These are phyloP conservation scores for Aspergillus sp. DNA, from an alignment of 2,329 filamentous ascomycete genomes.

Conservation along the genomic window DNA sequence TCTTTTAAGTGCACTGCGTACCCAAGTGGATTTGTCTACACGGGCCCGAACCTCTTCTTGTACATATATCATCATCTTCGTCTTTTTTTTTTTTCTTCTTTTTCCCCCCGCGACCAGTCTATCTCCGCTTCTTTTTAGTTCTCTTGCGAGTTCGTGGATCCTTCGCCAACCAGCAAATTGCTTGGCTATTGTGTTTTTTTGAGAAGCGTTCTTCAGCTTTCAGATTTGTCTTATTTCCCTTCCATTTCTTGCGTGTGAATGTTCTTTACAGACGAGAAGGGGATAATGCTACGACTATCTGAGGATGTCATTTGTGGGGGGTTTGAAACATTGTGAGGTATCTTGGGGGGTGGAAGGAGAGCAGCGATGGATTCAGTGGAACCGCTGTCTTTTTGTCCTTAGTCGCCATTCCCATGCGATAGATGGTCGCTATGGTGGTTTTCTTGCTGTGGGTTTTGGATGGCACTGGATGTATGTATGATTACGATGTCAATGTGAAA, in stretches of 20 bases:
- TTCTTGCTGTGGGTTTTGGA: background rate
- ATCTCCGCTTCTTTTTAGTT: slow-evolving; percentile 1
- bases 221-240: background rate
- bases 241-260: background rate
- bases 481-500: slow-evolving; percentile 34
- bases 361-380: too few relatives aligned
- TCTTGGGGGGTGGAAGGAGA: background rate
- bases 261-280: background rate
- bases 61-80: background rate
- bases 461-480: slow-evolving; percentile 23
- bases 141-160: slow-evolving; percentile 1
- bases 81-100: slow-evolving; percentile 2
- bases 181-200: too few relatives aligned
- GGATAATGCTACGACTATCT: background rate
- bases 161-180: too few relatives aligned
- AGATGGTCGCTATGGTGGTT: background rate
- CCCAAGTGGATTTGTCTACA: background rate
- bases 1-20: background rate
- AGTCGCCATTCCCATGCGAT: background rate
- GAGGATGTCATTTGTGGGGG: background rate
- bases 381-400: background rate
- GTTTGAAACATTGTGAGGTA: background rate
- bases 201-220: background rate
- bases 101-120: slow-evolving; percentile 8
- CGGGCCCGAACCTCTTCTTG: background rate